Evolutionary conservation across 352 stramenopile species (phyloP), one percentile per base, ranked within the genome.

Genomic region (Thraustochytrium striatum): DNA sequence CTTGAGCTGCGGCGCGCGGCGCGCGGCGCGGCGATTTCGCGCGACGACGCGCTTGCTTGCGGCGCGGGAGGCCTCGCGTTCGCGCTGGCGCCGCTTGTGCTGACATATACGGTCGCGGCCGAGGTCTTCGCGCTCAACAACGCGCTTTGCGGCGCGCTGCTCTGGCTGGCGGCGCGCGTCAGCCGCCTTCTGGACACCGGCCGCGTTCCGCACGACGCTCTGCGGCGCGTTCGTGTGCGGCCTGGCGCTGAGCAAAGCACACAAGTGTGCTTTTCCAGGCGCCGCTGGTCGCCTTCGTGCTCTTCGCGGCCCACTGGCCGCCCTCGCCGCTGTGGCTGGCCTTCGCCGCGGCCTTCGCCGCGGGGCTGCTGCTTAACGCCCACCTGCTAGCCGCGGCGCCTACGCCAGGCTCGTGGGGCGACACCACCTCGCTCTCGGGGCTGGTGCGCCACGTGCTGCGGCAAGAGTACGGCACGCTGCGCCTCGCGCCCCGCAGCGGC

Each of bases 61-160:
- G n/a, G n/a, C n/a, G n/a, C n/a, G n/a, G n/a, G n/a, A n/a, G 59
- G 41, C 57, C 13, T 78, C 62, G 3, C 30, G 83, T 89, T 87
- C 85, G 87, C 21, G 61, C 94, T 2, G 95, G 89, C n/a, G 91
- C 94, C n/a, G 82, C 97, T 33, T 21, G 89, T 95, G 11, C 98
- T 94, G 94, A 93, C 93, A 61, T 98, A 98, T 82, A 90, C 91
- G 0, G 88, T 94, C 38, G 89, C 91, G 7, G 90, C 93, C 41
- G 94, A 98, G 87, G 94, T 98, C 8, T 98, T 98, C 84, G 89
- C 93, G 2, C 85, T 98, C 19, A 97, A 98, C 82, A 98, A 97
- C 62, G 81, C 95, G 0, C 95, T 98, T 33, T 84, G 89, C 13
- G 85, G 91, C 1, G 30, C 88, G 39, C 84, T 98, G 28, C 9